Evolutionary conservation across 2,329 filamentous ascomycete species (phyloP).

Genomic region (Neodidymelliopsis sp.): DNA sequence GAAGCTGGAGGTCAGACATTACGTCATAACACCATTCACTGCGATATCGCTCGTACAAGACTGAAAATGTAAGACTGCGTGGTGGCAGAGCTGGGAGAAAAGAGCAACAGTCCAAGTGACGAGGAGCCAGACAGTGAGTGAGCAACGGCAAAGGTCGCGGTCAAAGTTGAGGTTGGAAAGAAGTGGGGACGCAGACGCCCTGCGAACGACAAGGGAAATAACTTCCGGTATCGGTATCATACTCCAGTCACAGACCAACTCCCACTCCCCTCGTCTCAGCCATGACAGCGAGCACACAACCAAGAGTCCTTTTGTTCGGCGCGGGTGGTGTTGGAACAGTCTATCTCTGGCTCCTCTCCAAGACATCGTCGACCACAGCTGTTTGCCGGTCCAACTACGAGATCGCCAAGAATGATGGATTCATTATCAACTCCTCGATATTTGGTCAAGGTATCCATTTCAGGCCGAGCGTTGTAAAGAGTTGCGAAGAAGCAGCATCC

Average conservation of each 20-base stretch:
- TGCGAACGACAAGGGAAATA: not conserved
- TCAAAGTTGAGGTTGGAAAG: not conserved
- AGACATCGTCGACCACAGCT: conserved; percentile 51
- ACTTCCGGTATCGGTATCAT: conserved; percentile 1
- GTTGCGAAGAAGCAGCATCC: conserved; percentile 47
- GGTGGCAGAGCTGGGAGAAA: too few relatives aligned
- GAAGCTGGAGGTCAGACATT: too few relatives aligned
- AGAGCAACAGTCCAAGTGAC: too few relatives aligned
- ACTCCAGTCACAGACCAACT: not conserved
- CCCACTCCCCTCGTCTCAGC: not conserved
- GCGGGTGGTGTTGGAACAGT: conserved; percentile 53
- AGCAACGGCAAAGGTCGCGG: not conserved
- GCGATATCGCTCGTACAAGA: too few relatives aligned
- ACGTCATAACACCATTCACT: too few relatives aligned
- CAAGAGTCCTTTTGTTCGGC: conserved; percentile 51
- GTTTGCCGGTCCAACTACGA: conserved; percentile 57
- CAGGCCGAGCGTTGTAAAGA: conserved; percentile 45
- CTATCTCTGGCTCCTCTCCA: conserved; percentile 53
- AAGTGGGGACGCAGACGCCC: conserved; percentile 15
- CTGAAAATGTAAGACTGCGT: not conserved
- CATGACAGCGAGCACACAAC: conserved; percentile 20
- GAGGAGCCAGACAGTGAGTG: not conserved
- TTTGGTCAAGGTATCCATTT: conserved; percentile 48
- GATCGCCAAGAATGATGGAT: conserved; percentile 51
- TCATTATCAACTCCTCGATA: conserved; percentile 51